Conservation (phyloP, 768 basidiomycete species). For the Strobilomyces dryophilus region DNA sequence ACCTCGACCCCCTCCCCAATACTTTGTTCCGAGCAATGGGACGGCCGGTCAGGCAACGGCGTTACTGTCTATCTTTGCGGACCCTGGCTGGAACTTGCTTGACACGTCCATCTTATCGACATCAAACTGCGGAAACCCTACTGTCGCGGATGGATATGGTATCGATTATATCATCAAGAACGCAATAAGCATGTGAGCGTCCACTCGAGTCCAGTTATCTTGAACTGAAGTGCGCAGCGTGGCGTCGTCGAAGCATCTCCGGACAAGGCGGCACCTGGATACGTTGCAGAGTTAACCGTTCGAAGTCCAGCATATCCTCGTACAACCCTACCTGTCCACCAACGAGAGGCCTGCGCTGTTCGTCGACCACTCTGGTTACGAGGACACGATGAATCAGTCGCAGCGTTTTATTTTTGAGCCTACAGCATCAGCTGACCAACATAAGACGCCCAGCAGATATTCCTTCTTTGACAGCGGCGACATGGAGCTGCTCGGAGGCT, state of each 20-base stretch:
- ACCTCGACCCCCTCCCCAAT: slow-evolving; percentile 32
- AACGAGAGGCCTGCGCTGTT: slow-evolving; percentile 83
- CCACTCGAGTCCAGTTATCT: not conserved
- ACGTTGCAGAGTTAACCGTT: slow-evolving; percentile 77
- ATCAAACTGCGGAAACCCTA: slow-evolving; percentile 96
- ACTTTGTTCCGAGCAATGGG: slow-evolving; percentile 31
- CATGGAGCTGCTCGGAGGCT: slow-evolving; percentile 61
- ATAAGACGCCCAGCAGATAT: slow-evolving; percentile 56
- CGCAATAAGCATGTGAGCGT: slow-evolving; percentile 71
- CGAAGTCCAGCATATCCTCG: slow-evolving; percentile 78
- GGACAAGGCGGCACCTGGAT: slow-evolving; percentile 85
- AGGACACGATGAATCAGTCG: slow-evolving; percentile 58
- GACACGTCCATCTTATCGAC: slow-evolving; percentile 91
- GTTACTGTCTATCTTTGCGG: slow-evolving; percentile 73
- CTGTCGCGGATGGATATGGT: slow-evolving; percentile 91
- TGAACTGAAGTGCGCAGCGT: slow-evolving; percentile 44
- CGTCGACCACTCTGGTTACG: slow-evolving; percentile 66
- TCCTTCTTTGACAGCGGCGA: slow-evolving; percentile 85
- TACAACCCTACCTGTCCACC: slow-evolving; percentile 75
- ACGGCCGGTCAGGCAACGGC: slow-evolving; percentile 17
- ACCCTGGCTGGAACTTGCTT: slow-evolving; percentile 78
- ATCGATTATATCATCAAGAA: slow-evolving; percentile 99
- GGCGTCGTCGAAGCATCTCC: slow-evolving; percentile 92
- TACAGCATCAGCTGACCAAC: slow-evolving; percentile 7
- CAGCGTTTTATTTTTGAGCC: not conserved